Conservation (phyloP, 2,329 filamentous ascomycete genomes). For the Fusarium pseudonygamai region DNA sequence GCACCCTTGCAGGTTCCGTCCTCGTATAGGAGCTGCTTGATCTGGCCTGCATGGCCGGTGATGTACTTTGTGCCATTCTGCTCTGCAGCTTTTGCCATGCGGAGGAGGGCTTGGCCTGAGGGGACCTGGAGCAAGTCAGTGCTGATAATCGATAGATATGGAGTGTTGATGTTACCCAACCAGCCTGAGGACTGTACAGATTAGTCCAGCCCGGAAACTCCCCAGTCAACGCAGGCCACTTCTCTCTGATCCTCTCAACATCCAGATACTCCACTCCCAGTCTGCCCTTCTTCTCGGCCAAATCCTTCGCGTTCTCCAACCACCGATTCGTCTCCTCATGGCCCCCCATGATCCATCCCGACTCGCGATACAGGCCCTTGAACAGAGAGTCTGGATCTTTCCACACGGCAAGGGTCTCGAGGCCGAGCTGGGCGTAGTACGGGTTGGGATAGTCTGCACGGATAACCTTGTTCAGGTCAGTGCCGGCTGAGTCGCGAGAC, state of each 20-base stretch:
- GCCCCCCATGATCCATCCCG: constrained; percentile 45
- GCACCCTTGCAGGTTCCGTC: constrained; percentile 54
- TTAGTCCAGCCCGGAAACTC: constrained; percentile 44
- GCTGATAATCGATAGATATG: not conserved
- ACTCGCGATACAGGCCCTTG: constrained; percentile 44
- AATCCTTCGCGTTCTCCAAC: constrained; percentile 42
- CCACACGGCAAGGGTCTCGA: constrained; percentile 46
- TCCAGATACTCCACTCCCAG: constrained; percentile 42
- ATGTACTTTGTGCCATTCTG: constrained; percentile 43
- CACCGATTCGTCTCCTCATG: constrained; percentile 43
- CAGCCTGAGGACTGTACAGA: constrained; percentile 41
- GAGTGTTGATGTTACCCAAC: constrained; percentile 39
- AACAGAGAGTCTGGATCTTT: constrained; percentile 43
- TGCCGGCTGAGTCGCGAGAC: constrained; percentile 61
- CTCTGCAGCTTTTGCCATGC: constrained; percentile 45
- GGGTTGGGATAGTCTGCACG: constrained; percentile 67
- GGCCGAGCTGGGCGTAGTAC: constrained; percentile 62
- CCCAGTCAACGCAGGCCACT: constrained; percentile 44
- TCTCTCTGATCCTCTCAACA: constrained; percentile 37
- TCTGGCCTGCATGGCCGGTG: constrained; percentile 39
- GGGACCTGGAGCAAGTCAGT: constrained; percentile 19
- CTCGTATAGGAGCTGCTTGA: constrained; percentile 40
- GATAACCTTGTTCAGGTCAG: constrained; percentile 71
- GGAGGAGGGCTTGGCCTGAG: constrained; percentile 42
- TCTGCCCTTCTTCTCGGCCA: constrained; percentile 37